Conservation (phyloP, 306 rosid genomes). For the Vicia villosa region DNA sequence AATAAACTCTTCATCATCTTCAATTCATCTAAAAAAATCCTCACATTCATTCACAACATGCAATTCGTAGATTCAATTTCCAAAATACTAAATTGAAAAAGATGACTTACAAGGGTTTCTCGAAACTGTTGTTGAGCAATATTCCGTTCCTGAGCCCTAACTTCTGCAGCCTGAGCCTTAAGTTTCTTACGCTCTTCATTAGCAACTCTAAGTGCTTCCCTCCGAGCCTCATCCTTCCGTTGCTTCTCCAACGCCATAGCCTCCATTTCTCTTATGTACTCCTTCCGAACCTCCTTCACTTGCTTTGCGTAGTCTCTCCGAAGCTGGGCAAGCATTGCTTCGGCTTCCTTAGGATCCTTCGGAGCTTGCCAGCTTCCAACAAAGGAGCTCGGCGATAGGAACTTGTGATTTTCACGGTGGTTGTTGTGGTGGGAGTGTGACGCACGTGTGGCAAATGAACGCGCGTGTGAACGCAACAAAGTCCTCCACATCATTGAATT, state of each 20-base stretch:
- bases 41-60: not conserved
- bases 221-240: constrained; percentile 66
- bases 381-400: constrained; percentile 49
- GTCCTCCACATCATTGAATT: not conserved
- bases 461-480: constrained; percentile 23
- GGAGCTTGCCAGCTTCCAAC: constrained; percentile 79
- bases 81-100: not conserved
- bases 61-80: not conserved
- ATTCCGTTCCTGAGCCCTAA: constrained; percentile 70
- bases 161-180: constrained; percentile 69
- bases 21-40: not conserved
- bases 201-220: constrained; percentile 65
- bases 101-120: constrained; percentile 58
- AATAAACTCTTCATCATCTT: not conserved
- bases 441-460: constrained; percentile 48
- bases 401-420: constrained; percentile 58
- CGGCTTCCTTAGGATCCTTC: constrained; percentile 68
- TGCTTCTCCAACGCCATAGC: constrained; percentile 63
- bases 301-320: constrained; percentile 80
- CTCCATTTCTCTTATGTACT: constrained; percentile 66
- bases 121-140: constrained; percentile 66
- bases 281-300: constrained; percentile 71
- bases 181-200: constrained; percentile 74
- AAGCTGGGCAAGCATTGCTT: constrained; percentile 61
- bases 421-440: constrained; percentile 62